Evolutionary conservation across 768 basidiomycete species (phyloP).

Genomic region (Pisolithus sp.): DNA sequence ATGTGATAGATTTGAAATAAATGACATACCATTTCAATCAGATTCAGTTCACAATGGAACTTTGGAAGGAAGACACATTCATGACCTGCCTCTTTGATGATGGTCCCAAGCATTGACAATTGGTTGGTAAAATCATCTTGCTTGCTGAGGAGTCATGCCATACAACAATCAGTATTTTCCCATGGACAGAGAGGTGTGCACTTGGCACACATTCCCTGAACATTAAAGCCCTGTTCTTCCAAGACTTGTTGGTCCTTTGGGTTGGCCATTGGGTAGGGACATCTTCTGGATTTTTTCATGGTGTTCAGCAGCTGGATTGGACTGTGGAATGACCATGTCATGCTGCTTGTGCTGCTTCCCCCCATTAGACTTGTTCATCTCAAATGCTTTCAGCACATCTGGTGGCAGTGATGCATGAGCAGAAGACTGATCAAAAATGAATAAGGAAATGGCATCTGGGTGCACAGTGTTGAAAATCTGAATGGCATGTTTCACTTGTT

Average conservation of each 20-base stretch:
- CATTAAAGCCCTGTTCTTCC: conserved; percentile 35
- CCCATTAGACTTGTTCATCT: conserved; percentile 21
- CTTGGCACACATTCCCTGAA: conserved; percentile 26
- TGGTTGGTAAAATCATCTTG: conserved; percentile 26
- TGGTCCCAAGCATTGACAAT: conserved; percentile 15
- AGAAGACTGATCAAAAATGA: conserved; percentile 8
- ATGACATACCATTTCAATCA: conserved; percentile 6
- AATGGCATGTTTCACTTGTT: conserved; percentile 5
- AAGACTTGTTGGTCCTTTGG: not conserved
- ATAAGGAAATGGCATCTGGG: not conserved
- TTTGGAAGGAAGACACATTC: conserved; percentile 28
- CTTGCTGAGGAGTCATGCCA: conserved; percentile 20
- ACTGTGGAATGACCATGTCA: conserved; percentile 13
- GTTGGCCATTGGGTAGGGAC: too few relatives aligned
- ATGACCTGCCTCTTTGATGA: conserved; percentile 20
- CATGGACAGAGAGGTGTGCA: conserved; percentile 24
- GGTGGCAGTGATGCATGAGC: conserved; percentile 4
- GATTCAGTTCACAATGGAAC: conserved; percentile 34
- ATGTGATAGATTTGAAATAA: too few relatives aligned
- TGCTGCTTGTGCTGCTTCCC: conserved; percentile 16
- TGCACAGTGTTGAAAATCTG: too few relatives aligned
- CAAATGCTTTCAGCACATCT: conserved; percentile 19
- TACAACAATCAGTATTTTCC: conserved; percentile 19
- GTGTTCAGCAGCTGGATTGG: too few relatives aligned
- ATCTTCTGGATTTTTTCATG: too few relatives aligned